A percentile compares a stretch with the other conserved stretches of the same genome.
These are phyloP conservation scores for Albatrellus sp. DNA, from an alignment of 1,284 basidiomycete genomes.

Conservation along the genomic window DNA sequence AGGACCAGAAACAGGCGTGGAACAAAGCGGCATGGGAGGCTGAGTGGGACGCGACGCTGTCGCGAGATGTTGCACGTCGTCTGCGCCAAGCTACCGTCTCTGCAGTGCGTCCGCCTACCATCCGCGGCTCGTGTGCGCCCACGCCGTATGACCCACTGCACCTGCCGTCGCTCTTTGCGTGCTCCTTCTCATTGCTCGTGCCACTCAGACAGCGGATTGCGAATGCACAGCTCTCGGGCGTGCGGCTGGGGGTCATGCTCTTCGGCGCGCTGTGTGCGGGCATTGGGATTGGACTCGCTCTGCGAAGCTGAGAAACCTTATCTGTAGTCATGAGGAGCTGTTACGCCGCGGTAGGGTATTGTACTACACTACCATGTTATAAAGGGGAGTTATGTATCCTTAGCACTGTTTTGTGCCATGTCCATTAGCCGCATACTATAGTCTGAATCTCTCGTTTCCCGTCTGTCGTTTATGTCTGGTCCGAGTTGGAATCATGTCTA, in stretches of 20 bases:
- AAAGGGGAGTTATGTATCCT: too few species aligned
- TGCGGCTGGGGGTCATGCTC: slow-evolving; percentile 18
- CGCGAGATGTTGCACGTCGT: slow-evolving; percentile 40
- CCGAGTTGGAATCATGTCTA: too few species aligned
- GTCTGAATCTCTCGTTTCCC: too few species aligned
- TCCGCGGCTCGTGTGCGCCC: slow-evolving; percentile 9
- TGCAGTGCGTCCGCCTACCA: slow-evolving; percentile 8
- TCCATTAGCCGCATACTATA: too few species aligned
- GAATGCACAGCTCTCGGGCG: slow-evolving; percentile 10
- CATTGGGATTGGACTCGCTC: slow-evolving; percentile 19
- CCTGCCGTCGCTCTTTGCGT: slow-evolving; percentile 30
- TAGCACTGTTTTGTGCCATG: too few species aligned
- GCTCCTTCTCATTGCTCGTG: slow-evolving; percentile 33
- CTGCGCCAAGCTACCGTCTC: slow-evolving; percentile 17
- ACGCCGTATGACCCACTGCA: slow-evolving; percentile 33
- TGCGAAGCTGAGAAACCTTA: slow-evolving; percentile 1
- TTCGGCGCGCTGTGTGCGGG: slow-evolving; percentile 23
- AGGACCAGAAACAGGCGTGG: slow-evolving; percentile 22
- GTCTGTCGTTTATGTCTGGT: too few species aligned
- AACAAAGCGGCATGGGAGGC: slow-evolving; percentile 49
- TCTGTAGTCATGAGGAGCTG: too few species aligned
- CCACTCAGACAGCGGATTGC: slow-evolving; percentile 17
- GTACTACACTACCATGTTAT: too few species aligned
- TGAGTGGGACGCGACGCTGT: slow-evolving; percentile 46
- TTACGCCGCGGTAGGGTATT: too few species aligned